Percentiles rank a stretch among this genome's conserved stretches.
phyloP scores from a whole-genome alignment of 192 early-diverging fungal species.

The Coemansia sp. region DNA sequence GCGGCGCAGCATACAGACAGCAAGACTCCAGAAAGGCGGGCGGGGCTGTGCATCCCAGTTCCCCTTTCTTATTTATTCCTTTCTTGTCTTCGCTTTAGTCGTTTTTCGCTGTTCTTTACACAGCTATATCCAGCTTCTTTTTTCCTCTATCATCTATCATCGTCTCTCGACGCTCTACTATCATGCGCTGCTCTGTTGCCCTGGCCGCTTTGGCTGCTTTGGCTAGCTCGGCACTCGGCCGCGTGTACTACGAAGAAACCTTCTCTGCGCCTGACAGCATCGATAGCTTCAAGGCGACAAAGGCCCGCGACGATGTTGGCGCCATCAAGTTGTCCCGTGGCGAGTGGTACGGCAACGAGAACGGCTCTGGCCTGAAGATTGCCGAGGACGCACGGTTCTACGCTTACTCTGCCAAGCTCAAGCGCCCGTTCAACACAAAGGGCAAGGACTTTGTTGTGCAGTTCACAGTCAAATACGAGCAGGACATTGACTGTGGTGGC shows the following conservation, averaged over 20 bases:
- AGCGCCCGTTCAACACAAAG: conserved; percentile 76
- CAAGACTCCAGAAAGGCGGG: neutral
- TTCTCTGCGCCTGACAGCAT: conserved; percentile 64
- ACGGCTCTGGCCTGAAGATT: conserved; percentile 76
- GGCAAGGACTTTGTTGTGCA: conserved; percentile 86
- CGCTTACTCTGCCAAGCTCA: conserved; percentile 75
- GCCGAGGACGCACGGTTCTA: conserved; percentile 84
- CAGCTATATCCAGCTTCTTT: neutral
- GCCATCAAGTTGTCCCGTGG: conserved; percentile 72
- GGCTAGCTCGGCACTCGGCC: conserved; percentile 50
- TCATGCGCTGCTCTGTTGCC: conserved; percentile 53
- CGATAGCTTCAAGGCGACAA: conserved; percentile 74
- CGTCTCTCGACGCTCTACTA: neutral
- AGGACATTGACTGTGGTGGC: conserved; percentile 89
- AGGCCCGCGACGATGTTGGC: conserved; percentile 72
- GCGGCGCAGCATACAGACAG: conserved; percentile 3
- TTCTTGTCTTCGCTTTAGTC: neutral
- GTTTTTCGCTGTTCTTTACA: too few relatives aligned
- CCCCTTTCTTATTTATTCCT: neutral
- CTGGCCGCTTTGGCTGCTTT: conserved; percentile 48
- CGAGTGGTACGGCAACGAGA: conserved; percentile 74
- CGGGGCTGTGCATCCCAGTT: conserved; percentile 1
- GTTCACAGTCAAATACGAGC: conserved; percentile 92
- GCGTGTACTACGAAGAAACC: conserved; percentile 87
- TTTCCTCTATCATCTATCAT: neutral